Base-by-base conservation (phyloP, 2,329 filamentous ascomycete genomes). In the Botrytis medusae region DNA sequence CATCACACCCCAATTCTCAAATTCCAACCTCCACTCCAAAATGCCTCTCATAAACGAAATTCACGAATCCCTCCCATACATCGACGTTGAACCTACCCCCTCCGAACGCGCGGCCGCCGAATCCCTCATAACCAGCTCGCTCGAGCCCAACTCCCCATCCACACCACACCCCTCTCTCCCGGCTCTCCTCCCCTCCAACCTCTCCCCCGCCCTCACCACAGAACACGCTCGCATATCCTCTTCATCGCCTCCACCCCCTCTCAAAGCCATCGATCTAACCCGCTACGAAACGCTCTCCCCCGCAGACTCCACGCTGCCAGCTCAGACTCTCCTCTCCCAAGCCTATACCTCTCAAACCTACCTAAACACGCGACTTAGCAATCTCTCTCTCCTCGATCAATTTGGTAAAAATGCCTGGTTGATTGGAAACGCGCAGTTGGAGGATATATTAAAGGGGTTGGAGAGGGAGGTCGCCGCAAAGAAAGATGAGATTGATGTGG, bases 361-460 rank as follows among this genome's bases (percentile, higher is more conserved):
- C 80, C 83, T 92, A 34, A 82, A 85, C 3, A 84, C 65, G 4
- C 75, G 80, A 1, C 62, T 74, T 16, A 75, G 75, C 3, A 79
- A 80, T 46, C 74, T 81, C 5, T 74, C 73, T 5, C 67, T 79
- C 16, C 75, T 81, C 4, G 75, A 78, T 44, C 73, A 74, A 29
- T 81, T 77, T 60, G 96, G 95, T 77, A 93, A 93, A 83, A 97
- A 97, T 82, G 92, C 93, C 16, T 98, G 96, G 95, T 86, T 99
- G 72, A 87, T 97, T 14, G 89, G 89, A 9, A 99, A 99, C 82
- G 89, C 91, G 78, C 90, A 93, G 77, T 82, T 94, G 32, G 95
- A 98, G 83, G 88, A 89, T 61, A 87, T 93, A 60, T 83, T 97
- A 69, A 86, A 87, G 69, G 82, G 82, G 20, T 80, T 97, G 40